These are phyloP conservation scores for Aspergillus texensis DNA, from an alignment of 2,329 filamentous ascomycete genomes.

Conservation along the genomic window DNA sequence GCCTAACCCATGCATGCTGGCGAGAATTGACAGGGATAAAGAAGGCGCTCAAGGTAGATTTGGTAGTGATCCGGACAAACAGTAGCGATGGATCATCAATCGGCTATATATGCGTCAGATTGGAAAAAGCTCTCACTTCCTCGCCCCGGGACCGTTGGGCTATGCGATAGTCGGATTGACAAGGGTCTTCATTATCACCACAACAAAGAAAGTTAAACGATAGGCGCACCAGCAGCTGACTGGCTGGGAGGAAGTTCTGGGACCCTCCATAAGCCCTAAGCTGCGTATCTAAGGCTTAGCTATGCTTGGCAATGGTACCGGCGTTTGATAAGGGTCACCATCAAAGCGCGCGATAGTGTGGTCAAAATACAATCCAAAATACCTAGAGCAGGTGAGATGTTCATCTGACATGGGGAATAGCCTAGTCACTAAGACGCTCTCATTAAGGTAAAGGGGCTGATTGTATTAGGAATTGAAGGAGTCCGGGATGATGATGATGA, in stretches of 20 bases:
- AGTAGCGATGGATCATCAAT: background rate
- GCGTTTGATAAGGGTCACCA: too few relatives aligned
- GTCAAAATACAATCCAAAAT: too few relatives aligned
- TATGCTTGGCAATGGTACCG: too few relatives aligned
- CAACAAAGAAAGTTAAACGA: background rate
- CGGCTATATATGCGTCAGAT: background rate
- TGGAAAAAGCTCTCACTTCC: too few relatives aligned
- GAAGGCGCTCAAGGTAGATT: background rate
- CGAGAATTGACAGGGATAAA: background rate
- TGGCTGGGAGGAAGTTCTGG: background rate
- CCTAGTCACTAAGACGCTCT: too few relatives aligned
- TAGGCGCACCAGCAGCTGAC: background rate
- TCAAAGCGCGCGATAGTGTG: too few relatives aligned
- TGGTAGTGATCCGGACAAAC: background rate
- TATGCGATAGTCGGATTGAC: background rate
- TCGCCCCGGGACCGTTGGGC: too few relatives aligned
- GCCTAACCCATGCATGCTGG: background rate
- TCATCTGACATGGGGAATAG: too few relatives aligned
- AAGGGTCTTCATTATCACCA: background rate
- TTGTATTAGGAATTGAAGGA: too few relatives aligned
- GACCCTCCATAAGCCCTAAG: background rate
- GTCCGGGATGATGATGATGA: too few relatives aligned
- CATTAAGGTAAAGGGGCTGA: accelerated
- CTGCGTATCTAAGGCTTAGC: too few relatives aligned
- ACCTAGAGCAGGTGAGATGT: too few relatives aligned